These are phyloP conservation scores for Oryza glaberrima DNA, from an alignment of 176 grass and related monocot genomes.

Conservation along the genomic window DNA sequence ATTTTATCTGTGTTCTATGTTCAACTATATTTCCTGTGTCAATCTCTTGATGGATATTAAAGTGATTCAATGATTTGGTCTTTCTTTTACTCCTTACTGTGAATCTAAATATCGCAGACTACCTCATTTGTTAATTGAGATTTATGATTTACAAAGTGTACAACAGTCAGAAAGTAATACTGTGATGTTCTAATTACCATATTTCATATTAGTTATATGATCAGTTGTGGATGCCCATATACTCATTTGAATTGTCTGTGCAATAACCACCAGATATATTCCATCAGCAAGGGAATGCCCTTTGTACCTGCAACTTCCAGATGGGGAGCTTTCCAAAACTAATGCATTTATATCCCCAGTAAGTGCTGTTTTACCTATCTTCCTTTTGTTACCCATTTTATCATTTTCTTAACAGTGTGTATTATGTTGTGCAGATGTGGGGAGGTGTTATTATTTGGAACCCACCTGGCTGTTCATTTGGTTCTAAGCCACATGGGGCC, in stretches of 20 bases:
- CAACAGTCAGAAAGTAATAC: not conserved
- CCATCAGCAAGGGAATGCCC: slow-evolving; percentile 95
- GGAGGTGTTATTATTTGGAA: slow-evolving; percentile 96
- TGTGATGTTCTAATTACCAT: not conserved
- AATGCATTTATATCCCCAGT: slow-evolving; percentile 99
- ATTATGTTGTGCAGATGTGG: slow-evolving; percentile 74
- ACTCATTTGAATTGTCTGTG: slow-evolving; percentile 29
- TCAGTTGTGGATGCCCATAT: slow-evolving; percentile 23
- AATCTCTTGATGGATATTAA: not conserved
- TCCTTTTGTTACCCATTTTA: slow-evolving; percentile 32
- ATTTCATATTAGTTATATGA: slow-evolving; percentile 25
- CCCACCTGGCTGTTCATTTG: slow-evolving; percentile 68
- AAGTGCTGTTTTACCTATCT: slow-evolving; percentile 39
- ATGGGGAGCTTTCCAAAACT: slow-evolving; percentile 74
- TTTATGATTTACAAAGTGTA: slow-evolving; percentile 38
- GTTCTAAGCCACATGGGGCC: slow-evolving; percentile 35
- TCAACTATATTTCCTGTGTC: slow-evolving; percentile 9
- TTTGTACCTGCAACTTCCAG: slow-evolving; percentile 78
- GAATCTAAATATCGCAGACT: not conserved
- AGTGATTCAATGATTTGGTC: not conserved
- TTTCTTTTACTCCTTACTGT: not conserved
- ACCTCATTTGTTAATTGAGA: slow-evolving; percentile 1
- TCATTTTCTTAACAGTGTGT: slow-evolving; percentile 37
- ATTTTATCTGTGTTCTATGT: not conserved
- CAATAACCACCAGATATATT: slow-evolving; percentile 63